phyloP scores from a whole-genome alignment of 257 asterid genomes.

The Coffea canephora region DNA sequence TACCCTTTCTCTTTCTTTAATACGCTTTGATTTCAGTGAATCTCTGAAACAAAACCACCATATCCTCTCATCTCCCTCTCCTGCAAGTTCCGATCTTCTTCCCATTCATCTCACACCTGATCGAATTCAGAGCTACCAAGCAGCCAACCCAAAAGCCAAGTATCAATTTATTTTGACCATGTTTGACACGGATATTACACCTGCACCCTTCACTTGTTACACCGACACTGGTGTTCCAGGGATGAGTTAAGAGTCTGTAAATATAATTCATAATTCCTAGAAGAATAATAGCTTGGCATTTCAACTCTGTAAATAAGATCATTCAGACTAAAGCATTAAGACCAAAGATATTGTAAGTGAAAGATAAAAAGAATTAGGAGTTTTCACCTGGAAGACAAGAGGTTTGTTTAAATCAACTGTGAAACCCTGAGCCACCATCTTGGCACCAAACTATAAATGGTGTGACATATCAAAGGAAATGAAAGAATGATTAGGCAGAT shows the following conservation, averaged over 20 bases:
- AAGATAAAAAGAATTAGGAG: neutral
- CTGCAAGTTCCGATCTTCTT: no score
- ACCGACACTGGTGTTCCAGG: neutral
- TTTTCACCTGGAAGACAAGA: slow-evolving; percentile 75
- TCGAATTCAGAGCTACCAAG: neutral
- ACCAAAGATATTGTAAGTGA: neutral
- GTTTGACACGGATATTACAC: no score
- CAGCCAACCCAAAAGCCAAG: neutral
- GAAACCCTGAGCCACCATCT: slow-evolving; percentile 69
- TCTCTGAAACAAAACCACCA: neutral
- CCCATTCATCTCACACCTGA: neutral
- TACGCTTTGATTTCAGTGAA: neutral
- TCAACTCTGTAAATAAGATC: neutral
- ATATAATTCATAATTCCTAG: neutral
- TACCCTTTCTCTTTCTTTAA: neutral
- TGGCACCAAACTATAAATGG: slow-evolving; percentile 31
- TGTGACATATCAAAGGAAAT: slow-evolving; percentile 4
- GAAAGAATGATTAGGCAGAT: neutral
- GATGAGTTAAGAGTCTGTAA: neutral
- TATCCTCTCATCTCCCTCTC: neutral
- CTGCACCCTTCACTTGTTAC: no score
- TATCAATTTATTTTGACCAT: no score
- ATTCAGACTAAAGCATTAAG: neutral
- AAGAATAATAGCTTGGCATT: neutral
- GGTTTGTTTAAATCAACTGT: slow-evolving; percentile 79